Percentiles rank a stretch among this genome's conserved stretches.
These are phyloP conservation scores for Zygosaccharomyces siamensis DNA, from an alignment of 805 yeast genomes.

Conservation along the genomic window DNA sequence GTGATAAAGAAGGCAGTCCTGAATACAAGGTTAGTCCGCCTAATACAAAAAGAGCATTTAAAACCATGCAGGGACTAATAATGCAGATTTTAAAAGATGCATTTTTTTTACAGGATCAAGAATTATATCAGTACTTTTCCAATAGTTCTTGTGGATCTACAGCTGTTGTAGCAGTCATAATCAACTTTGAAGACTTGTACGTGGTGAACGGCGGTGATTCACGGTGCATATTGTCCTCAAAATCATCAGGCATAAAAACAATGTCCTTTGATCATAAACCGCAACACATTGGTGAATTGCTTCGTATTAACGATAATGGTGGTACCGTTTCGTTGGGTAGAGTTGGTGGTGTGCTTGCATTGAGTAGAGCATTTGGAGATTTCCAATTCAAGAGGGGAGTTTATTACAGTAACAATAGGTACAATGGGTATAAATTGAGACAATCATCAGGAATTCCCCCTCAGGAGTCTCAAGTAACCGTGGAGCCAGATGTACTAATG, in stretches of 20 bases:
- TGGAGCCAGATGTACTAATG: conserved; percentile 67
- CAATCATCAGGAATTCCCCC: conserved; percentile 36
- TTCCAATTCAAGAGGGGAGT: conserved; percentile 47
- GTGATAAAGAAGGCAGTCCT: conserved; percentile 4
- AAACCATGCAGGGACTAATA: conserved; percentile 35
- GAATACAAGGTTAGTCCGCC: conserved; percentile 9
- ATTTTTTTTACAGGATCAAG: conserved; percentile 44
- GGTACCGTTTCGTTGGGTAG: conserved; percentile 91
- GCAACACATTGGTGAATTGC: conserved; percentile 86
- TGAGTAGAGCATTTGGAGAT: conserved; percentile 87
- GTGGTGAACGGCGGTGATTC: conserved; percentile 78
- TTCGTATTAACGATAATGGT: conserved; percentile 88
- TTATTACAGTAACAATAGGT: conserved; percentile 36
- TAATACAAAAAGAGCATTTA: conserved; percentile 20
- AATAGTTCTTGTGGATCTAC: conserved; percentile 49
- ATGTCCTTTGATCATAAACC: conserved; percentile 87
- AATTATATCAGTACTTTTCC: conserved; percentile 38
- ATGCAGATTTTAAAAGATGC: conserved; percentile 40
- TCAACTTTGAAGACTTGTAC: conserved; percentile 43
- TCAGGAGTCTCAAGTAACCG: conserved; percentile 75
- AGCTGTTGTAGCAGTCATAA: conserved; percentile 43
- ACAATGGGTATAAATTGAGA: conserved; percentile 10
- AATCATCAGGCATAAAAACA: conserved; percentile 51
- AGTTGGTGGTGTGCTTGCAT: conserved; percentile 91
- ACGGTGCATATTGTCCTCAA: conserved; percentile 52